These are phyloP conservation scores for Brasilioporus rufonigricans DNA, from an alignment of 768 basidiomycete species.

Conservation along the genomic window DNA sequence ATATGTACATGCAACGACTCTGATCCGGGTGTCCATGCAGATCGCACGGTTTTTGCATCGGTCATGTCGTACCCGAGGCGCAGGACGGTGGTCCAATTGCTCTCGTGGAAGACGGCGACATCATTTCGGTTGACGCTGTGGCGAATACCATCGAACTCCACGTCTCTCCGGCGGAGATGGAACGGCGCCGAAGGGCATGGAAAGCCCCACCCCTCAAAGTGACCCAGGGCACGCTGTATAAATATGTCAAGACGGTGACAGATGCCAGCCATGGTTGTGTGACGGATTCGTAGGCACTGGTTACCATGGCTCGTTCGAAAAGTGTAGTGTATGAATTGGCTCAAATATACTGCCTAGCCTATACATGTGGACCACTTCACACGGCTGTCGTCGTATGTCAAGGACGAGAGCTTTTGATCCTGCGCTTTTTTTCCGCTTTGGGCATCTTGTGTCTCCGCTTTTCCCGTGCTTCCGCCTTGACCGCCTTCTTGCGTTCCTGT, in stretches of 20 bases:
- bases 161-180: constrained; percentile 79
- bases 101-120: constrained; percentile 83
- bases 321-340: constrained; percentile 1
- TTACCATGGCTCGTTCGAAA: constrained; percentile 9
- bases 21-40: constrained; percentile 39
- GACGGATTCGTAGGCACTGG: constrained; percentile 64
- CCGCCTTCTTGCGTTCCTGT: constrained; percentile 89
- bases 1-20: constrained; percentile 4
- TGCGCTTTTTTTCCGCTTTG: constrained; percentile 90
- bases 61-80: constrained; percentile 96
- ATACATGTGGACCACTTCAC: constrained; percentile 12
- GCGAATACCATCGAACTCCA: constrained; percentile 79
- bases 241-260: constrained; percentile 83
- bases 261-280: constrained; percentile 94
- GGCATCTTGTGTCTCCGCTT: constrained; percentile 92
- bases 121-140: constrained; percentile 85
- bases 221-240: constrained; percentile 78
- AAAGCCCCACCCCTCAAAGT: constrained; percentile 83
- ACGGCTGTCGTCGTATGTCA: constrained; percentile 16
- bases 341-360: not conserved
- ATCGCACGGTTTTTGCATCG: constrained; percentile 95
- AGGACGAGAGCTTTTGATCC: constrained; percentile 53
- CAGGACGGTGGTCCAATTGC: constrained; percentile 94
- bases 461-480: constrained; percentile 84
- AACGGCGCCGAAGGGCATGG: constrained; percentile 69